Conservation (phyloP, 148 eudicot genomes). For the Polygonum maritimum region DNA sequence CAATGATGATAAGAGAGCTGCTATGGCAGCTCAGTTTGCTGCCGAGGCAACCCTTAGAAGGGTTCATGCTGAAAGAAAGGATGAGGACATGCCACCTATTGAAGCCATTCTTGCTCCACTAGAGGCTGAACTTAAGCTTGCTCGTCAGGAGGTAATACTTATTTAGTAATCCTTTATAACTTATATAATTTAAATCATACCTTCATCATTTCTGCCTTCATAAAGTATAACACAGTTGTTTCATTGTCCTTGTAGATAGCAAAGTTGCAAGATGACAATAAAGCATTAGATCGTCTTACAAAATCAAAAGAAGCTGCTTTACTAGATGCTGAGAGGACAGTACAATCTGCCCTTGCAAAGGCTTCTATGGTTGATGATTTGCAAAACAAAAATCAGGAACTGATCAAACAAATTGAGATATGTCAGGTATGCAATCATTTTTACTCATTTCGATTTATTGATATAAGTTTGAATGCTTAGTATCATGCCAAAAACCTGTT, state of each 20-base stretch:
- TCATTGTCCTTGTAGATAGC: constrained; percentile 37
- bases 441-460: not conserved
- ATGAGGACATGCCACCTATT: constrained; percentile 83
- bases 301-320: constrained; percentile 81
- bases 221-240: not conserved
- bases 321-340: constrained; percentile 71
- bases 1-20: constrained; percentile 72
- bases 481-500: not conserved
- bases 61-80: constrained; percentile 81
- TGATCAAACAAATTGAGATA: constrained; percentile 78
- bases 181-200: not conserved
- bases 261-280: constrained; percentile 73
- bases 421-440: constrained; percentile 41
- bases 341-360: constrained; percentile 62
- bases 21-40: constrained; percentile 86
- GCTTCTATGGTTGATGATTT: constrained; percentile 83
- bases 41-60: constrained; percentile 79
- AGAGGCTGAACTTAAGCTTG: constrained; percentile 79
- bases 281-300: constrained; percentile 33
- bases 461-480: not conserved
- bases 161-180: not conserved
- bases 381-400: constrained; percentile 73
- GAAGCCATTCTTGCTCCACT: constrained; percentile 76
- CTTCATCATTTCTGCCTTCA: not conserved
- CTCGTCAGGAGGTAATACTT: constrained; percentile 50